These are phyloP conservation scores for Suhomyces chickasaworum DNA, from an alignment of 1,139 yeast genomes.

Conservation along the genomic window DNA sequence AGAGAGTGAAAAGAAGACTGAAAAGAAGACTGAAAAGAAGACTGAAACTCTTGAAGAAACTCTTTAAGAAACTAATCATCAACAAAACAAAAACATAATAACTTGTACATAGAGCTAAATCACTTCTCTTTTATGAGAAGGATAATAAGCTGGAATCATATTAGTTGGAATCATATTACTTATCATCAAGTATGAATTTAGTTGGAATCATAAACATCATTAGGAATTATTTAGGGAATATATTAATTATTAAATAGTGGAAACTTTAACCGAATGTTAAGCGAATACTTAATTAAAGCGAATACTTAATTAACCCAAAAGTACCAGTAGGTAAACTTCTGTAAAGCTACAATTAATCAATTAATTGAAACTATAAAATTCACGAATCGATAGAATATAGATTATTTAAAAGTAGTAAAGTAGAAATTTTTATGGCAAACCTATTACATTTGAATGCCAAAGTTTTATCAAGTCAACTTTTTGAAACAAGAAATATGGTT, in stretches of 20 bases:
- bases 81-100: neutral
- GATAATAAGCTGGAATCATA: no score
- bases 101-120: neutral
- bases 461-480: slow-evolving; percentile 4
- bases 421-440: neutral
- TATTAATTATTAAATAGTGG: neutral
- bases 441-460: slow-evolving; percentile 1
- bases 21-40: neutral
- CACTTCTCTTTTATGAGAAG: no score
- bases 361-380: neutral
- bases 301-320: no score
- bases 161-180: neutral
- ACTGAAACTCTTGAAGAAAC: no score
- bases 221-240: neutral
- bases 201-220: neutral
- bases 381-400: neutral
- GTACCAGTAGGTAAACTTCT: no score
- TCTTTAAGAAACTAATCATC: no score
- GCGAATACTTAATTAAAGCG: no score
- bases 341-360: neutral
- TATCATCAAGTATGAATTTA: neutral
- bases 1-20: neutral
- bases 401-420: neutral
- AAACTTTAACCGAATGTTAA: neutral
- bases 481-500: neutral